Evolutionary conservation across 345 rosid genomes (phyloP).

Genomic region (Litchi chinensis): DNA sequence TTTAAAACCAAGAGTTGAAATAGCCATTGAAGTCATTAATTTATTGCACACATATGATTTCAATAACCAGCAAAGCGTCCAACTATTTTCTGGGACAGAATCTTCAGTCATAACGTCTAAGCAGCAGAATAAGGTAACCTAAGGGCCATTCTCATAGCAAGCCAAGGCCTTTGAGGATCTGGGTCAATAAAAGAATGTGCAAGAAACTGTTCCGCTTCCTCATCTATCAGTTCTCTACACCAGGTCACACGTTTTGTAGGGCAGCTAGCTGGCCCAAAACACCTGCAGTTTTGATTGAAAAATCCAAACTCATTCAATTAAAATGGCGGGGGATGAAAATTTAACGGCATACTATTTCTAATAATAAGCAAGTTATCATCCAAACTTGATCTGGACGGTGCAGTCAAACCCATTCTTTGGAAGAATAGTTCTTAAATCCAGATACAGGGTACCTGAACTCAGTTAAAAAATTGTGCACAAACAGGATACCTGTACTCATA

Average conservation of each 20-base stretch:
- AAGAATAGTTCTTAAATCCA: not conserved
- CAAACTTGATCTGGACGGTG: not conserved
- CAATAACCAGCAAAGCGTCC: not conserved
- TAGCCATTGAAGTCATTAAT: not conserved
- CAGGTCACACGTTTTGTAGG: constrained; percentile 68
- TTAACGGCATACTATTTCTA: not conserved
- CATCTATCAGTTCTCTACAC: constrained; percentile 87
- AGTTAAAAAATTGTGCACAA: not conserved
- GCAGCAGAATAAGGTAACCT: constrained; percentile 78
- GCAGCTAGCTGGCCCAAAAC: constrained; percentile 86
- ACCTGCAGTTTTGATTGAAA: constrained; percentile 46
- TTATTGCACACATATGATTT: not conserved
- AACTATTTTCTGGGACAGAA: not conserved
- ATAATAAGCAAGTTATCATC: not conserved
- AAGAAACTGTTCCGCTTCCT: constrained; percentile 84
- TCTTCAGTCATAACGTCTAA: constrained; percentile 22
- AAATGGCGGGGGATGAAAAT: not conserved
- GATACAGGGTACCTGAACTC: not conserved
- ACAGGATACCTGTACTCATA: constrained; percentile 77
- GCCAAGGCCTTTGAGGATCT: constrained; percentile 77
- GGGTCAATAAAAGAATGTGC: constrained; percentile 81
- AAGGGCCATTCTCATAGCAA: constrained; percentile 71
- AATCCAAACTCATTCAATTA: not conserved
- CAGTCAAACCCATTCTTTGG: not conserved
- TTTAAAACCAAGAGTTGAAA: not conserved